Percentiles rank a stretch among this genome's conserved stretches.
These are phyloP conservation scores for Aspergillus calidoustus DNA, from an alignment of 2,329 filamentous ascomycete genomes.

Conservation along the genomic window DNA sequence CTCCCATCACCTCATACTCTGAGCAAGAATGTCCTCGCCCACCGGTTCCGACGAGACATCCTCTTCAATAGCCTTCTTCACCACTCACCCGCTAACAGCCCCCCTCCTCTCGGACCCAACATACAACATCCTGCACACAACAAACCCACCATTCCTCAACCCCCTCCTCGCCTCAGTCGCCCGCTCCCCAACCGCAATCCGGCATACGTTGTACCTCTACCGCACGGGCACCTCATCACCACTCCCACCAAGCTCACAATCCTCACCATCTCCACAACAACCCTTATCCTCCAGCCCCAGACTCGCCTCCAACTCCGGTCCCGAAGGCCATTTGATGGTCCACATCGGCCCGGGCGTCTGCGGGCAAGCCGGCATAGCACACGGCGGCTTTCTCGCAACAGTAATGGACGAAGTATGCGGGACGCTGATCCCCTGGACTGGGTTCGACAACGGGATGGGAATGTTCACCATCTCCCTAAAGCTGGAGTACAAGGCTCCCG, in stretches of 20 bases:
- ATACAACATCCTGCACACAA: not conserved
- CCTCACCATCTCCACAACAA: too few species aligned
- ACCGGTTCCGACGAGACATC: too few species aligned
- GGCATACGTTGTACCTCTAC: not conserved
- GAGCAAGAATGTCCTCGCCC: too few species aligned
- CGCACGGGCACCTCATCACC: not conserved
- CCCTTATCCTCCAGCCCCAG: too few species aligned
- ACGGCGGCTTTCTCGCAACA: constrained; percentile 18
- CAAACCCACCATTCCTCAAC: not conserved
- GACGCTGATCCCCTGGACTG: not conserved
- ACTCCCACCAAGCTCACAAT: not conserved
- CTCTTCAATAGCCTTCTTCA: not conserved
- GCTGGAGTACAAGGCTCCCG: constrained; percentile 5
- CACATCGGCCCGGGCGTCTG: constrained; percentile 8
- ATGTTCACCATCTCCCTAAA: constrained; percentile 13
- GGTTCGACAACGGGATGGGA: constrained; percentile 9
- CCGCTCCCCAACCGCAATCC: not conserved
- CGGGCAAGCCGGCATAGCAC: constrained; percentile 11
- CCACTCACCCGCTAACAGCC: not conserved
- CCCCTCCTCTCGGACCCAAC: not conserved
- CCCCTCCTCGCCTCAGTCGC: constrained; percentile 6
- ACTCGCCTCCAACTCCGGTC: not conserved
- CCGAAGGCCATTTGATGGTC: constrained; percentile 11
- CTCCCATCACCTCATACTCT: too few species aligned
- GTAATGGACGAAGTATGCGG: constrained; percentile 15